A percentile compares a stretch with the other conserved stretches of the same genome.
These are phyloP conservation scores for Tylopilus plumbeoviolaceoides DNA, from an alignment of 768 basidiomycete species.

Conservation along the genomic window DNA sequence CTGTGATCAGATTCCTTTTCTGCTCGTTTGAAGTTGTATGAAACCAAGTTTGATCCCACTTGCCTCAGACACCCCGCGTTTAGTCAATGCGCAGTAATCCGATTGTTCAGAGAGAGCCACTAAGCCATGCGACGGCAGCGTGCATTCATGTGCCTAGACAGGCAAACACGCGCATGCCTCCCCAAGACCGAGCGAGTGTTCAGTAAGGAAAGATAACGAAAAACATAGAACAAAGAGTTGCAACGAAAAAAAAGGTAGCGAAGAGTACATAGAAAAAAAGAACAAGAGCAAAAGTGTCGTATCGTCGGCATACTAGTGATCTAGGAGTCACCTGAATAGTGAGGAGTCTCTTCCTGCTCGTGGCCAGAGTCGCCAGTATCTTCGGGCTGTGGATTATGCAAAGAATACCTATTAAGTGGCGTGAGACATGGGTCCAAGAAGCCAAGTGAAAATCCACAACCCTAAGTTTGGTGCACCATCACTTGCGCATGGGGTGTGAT, in stretches of 20 bases:
- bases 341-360: slow-evolving; percentile 3
- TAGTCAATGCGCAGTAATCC: slow-evolving; percentile 11
- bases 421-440: slow-evolving; percentile 10
- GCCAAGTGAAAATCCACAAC: slow-evolving; percentile 13
- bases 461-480: slow-evolving; percentile 4
- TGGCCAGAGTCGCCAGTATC: not conserved
- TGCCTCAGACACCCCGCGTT: slow-evolving; percentile 13
- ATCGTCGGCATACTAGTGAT: not conserved
- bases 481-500: not conserved
- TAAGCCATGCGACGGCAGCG: slow-evolving; percentile 16
- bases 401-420: slow-evolving; percentile 11
- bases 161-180: not conserved
- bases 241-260: not conserved
- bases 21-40: not conserved
- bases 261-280: slow-evolving; percentile 2
- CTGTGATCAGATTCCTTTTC: slow-evolving; percentile 9
- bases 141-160: slow-evolving; percentile 21
- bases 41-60: slow-evolving; percentile 7
- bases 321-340: slow-evolving; percentile 10
- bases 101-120: slow-evolving; percentile 7
- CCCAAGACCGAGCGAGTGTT: not conserved
- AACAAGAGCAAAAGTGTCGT: not conserved
- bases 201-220: not conserved
- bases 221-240: not conserved
- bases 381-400: slow-evolving; percentile 1